Evolutionary conservation across 495 filamentous ascomycete species (phyloP), one percentile per base, ranked within the genome.

Genomic region (Penicillium lividum): DNA sequence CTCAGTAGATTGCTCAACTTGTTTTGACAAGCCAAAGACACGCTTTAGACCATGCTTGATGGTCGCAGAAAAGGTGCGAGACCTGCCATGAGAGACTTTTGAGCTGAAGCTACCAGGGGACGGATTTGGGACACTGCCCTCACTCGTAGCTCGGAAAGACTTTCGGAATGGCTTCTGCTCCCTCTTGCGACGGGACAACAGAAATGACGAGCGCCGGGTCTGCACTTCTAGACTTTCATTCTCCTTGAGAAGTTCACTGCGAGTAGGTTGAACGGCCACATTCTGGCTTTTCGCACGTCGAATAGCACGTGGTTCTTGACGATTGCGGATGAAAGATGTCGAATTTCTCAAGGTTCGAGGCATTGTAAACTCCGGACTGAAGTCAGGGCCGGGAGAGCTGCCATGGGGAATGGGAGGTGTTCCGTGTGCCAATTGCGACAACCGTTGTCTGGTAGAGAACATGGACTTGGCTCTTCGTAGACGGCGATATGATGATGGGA

Each of bases 401-500:
- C 56, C 48, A 31, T 53, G 51, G 7, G 60, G 54, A 7, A 57
- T 48, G 7, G 68, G 53, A 0, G 73, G 52, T 15, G 47, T 43
- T 28, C 56, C 68, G 56, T 69, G 66, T 25, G 63, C 34, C 22
- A 59, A 53, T 46, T 65, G 61, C 27, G 74, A 68, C 6, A 73
- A 66, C 34, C 76, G 69, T 34, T 78, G 81, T 42, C 78, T 74
- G 11, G 82, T 78, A 30, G 76, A 79, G 61, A 89, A 86, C 84
- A 91, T 84, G 0, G 90, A 92, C 64, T 80, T 87, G 13, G 91
- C 82, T 65, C 86, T 90, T 50, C 86, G 86, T 50, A 93, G 74
- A 51, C 81, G 86, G n/a, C 86, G 82, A 60, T 86, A 92, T 1
- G 90, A 92, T 3, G 89, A 92, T 18, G 89, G 86, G 15, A 77